phyloP scores from a whole-genome alignment of 768 basidiomycete species.

The Naganishia vishniacii region DNA sequence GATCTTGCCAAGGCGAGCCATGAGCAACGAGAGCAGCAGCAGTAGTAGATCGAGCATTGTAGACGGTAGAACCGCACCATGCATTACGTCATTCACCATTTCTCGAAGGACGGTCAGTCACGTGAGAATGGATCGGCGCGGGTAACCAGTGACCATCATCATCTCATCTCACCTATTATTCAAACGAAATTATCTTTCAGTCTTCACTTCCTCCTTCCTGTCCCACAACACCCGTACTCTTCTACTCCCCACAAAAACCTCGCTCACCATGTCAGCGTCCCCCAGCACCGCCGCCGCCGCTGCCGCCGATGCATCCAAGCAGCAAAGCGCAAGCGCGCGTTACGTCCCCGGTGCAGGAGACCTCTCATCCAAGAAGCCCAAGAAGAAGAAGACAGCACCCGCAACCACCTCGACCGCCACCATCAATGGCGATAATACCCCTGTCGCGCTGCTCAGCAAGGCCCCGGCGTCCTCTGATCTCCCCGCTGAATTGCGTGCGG shows the following conservation, averaged over 20 bases:
- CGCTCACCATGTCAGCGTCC: conserved; percentile 4
- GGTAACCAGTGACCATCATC: background rate
- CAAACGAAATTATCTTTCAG: too few relatives aligned
- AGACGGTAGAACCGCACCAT: background rate
- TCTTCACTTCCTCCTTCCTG: too few relatives aligned
- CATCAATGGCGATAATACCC: conserved; percentile 1
- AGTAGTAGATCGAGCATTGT: background rate
- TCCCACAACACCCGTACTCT: too few relatives aligned
- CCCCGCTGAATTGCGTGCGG: conserved; percentile 20
- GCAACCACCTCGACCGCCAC: background rate
- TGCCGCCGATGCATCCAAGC: background rate
- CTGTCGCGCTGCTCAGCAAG: conserved; percentile 22
- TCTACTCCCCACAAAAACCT: background rate
- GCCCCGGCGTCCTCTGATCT: conserved; percentile 18
- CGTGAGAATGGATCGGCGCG: background rate
- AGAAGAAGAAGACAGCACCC: conserved; percentile 13
- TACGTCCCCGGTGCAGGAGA: conserved; percentile 15
- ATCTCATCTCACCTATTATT: too few relatives aligned
- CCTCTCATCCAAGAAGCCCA: conserved; percentile 11
- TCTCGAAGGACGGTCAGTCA: background rate
- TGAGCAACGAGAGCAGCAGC: conserved; percentile 5
- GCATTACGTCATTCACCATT: background rate
- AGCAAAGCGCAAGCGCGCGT: background rate
- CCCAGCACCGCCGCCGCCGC: background rate
- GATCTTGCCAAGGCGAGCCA: conserved; percentile 11